Conservation (phyloP, 352 stramenopile species). For the Sclerospora graminicola region DNA sequence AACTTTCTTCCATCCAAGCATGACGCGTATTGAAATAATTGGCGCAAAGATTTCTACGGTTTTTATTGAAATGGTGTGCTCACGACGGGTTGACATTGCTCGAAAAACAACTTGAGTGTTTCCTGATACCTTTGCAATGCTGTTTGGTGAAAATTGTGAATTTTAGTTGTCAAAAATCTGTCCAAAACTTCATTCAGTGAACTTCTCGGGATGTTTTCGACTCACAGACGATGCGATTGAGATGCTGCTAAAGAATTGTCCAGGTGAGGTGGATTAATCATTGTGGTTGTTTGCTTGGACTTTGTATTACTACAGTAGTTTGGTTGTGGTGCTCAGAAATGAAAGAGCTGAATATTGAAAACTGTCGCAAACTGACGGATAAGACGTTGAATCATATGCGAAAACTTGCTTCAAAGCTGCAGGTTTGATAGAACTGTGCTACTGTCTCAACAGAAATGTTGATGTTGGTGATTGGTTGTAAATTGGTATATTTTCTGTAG, state of each 20-base stretch:
- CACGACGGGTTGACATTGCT: not conserved
- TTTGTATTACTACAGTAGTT: not conserved
- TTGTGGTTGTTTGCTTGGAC: not conserved
- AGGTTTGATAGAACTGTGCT: conserved; percentile 24
- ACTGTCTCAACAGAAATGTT: not conserved
- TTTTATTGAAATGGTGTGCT: conserved; percentile 53
- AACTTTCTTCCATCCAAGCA: conserved; percentile 78
- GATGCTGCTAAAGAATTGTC: conserved; percentile 66
- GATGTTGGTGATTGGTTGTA: not conserved
- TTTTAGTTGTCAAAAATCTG: conserved; percentile 60
- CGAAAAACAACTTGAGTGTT: not conserved
- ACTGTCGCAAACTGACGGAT: conserved; percentile 85
- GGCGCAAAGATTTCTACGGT: conserved; percentile 75
- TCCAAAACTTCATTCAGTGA: conserved; percentile 77
- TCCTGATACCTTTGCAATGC: not conserved
- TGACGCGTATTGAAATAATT: conserved; percentile 80
- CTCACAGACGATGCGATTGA: conserved; percentile 82
- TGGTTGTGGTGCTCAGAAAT: conserved; percentile 36
- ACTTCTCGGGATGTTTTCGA: conserved; percentile 82
- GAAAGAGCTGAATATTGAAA: conserved; percentile 84
- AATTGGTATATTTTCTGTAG: conserved; percentile 15
- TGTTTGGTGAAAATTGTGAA: not conserved
- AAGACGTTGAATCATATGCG: conserved; percentile 62
- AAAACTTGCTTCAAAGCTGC: conserved; percentile 69
- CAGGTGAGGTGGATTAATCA: conserved; percentile 24